phyloP scores from a whole-genome alignment of 2,329 filamentous ascomycete species.

The Calcarisporium arbuscula region DNA sequence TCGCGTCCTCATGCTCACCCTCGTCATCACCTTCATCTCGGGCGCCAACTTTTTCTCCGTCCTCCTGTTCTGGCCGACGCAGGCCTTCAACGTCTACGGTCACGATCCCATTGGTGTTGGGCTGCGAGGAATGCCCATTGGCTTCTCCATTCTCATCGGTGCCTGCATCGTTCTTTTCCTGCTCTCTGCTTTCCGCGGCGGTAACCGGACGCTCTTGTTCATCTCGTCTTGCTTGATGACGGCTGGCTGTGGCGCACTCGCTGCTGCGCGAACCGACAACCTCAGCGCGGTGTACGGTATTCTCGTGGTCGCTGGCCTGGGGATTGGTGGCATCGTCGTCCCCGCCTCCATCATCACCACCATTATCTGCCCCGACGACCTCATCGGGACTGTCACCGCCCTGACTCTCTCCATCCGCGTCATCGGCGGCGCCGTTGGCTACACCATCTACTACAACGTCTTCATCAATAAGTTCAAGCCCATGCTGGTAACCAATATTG shows the following conservation, averaged over 20 bases:
- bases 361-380: conserved; percentile 63
- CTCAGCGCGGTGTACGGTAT: conserved; percentile 48
- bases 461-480: conserved; percentile 38
- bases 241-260: conserved; percentile 50
- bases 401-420: conserved; percentile 64
- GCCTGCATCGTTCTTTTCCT: conserved; percentile 53
- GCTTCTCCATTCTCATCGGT: conserved; percentile 56
- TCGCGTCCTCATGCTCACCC: conserved; percentile 43
- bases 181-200: conserved; percentile 50
- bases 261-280: conserved; percentile 44
- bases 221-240: conserved; percentile 58
- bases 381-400: conserved; percentile 63
- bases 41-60: conserved; percentile 53
- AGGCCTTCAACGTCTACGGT: conserved; percentile 59
- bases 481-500: conserved; percentile 16
- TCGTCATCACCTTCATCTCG: conserved; percentile 53
- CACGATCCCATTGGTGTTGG: conserved; percentile 59
- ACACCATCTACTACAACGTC: conserved; percentile 53
- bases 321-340: conserved; percentile 62
- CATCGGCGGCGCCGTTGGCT: conserved; percentile 60
- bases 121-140: conserved; percentile 58
- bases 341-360: conserved; percentile 62
- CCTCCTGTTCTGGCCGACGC: conserved; percentile 56
- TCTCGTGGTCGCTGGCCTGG: conserved; percentile 30
- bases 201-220: conserved; percentile 55